Evolutionary conservation across 495 filamentous ascomycete genomes (phyloP), one percentile per base, ranked within the genome.

Genomic region (Penicillium cosmopolitanum): DNA sequence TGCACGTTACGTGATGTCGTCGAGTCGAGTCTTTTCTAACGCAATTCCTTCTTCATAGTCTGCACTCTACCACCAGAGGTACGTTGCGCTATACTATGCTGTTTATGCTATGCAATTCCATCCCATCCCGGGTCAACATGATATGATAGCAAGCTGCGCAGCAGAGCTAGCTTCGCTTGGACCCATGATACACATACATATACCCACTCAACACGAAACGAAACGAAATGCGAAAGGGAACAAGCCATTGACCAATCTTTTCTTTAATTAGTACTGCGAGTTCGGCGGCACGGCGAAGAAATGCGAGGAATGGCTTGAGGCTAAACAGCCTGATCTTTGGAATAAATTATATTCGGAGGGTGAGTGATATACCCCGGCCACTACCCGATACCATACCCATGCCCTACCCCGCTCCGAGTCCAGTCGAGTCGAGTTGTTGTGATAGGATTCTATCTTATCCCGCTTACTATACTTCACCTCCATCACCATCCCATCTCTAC

Each of bases 251-350:
- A 31, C 28, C 28, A 31, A 31, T 31, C 28, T 8, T 31, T 4
- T 31, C 28, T 8, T 31, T 4, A 8, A 18, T 19, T 63, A 98
- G 95, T 98, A 97, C 77, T 98, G 95, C 78, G 96, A 98, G 76
- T 98, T 97, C 73, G 94, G 95, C 66, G 93, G 90, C 53, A 97
- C 93, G n/a, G 86, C 89, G n/a, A 96, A 92, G 77, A 97, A 96
- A 80, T 98, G 95, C 74, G 89, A 93, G 70, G 91, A 97, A 71
- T 98, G 95, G 95, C 83, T 98, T 11, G 82, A 92, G 65, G 86
- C 89, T 47, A 79, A 84, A 43, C 81, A 96, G 57, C 84, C 88
- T 1, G 79, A 83, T 43, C 74, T 97, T 73, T 93, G 96, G 72
- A 73, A 82, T 51, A 79, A 77, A 61, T 78, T 98, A 71, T 96